Conservation (phyloP, 371 early-diverging fungal species). For the Gilbertella persicaria region DNA sequence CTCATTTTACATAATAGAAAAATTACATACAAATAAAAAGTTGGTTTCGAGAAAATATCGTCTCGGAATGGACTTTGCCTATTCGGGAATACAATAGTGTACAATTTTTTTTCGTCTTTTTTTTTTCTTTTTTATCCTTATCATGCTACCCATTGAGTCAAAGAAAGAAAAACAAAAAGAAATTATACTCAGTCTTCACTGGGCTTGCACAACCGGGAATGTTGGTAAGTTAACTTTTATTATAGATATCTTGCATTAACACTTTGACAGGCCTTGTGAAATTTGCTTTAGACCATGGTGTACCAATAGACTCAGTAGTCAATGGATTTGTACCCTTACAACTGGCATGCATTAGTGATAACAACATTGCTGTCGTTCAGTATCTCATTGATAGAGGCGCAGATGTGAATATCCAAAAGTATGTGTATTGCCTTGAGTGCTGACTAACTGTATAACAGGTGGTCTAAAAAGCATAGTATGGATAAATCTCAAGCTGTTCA, state of each 20-base stretch:
- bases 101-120: too few species aligned
- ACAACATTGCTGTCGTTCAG: conserved; percentile 58
- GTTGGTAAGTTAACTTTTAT: neutral
- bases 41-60: too few species aligned
- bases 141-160: neutral
- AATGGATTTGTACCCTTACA: conserved; percentile 67
- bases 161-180: neutral
- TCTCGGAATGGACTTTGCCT: too few species aligned
- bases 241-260: neutral
- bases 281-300: conserved; percentile 64
- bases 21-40: too few species aligned
- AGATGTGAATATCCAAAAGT: conserved; percentile 62
- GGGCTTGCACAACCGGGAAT: neutral
- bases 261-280: conserved; percentile 57
- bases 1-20: too few species aligned
- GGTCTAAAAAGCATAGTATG: conserved; percentile 29
- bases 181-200: neutral
- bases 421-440: neutral
- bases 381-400: conserved; percentile 68
- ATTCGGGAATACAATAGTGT: too few species aligned
- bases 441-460: conserved; percentile 10
- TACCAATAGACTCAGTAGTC: conserved; percentile 58
- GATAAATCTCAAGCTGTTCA: conserved; percentile 27
- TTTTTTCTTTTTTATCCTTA: too few species aligned
- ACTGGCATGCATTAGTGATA: conserved; percentile 57